Evolutionary conservation across 345 rosid genomes (phyloP).

Genomic region (Barbarea vulgaris): DNA sequence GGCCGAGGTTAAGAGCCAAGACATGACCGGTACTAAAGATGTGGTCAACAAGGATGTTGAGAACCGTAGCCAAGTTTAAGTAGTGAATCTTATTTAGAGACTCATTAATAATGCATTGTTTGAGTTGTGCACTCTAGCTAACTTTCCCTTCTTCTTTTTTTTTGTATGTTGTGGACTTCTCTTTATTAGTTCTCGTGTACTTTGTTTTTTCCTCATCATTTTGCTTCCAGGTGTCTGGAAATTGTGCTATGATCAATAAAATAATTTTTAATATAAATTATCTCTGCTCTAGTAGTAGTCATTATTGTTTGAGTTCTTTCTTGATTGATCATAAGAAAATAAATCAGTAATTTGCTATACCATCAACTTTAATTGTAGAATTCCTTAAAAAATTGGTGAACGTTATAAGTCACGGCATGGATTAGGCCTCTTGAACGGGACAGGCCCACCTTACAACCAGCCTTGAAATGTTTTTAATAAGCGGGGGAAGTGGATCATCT

Average conservation of each 20-base stretch:
- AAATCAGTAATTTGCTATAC: background rate
- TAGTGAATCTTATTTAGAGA: constrained; percentile 29
- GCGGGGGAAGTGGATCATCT: background rate
- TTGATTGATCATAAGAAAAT: background rate
- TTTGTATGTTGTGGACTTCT: constrained; percentile 1
- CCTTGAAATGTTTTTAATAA: background rate
- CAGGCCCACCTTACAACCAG: background rate
- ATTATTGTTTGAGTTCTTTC: background rate
- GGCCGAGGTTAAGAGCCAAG: constrained; percentile 22
- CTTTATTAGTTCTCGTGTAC: constrained; percentile 15
- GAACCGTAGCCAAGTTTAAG: constrained; percentile 31
- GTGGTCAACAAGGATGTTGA: constrained; percentile 21
- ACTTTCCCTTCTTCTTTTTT: background rate
- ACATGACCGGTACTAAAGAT: background rate
- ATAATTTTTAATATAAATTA: background rate
- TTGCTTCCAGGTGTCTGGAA: constrained; percentile 30
- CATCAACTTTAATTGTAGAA: background rate
- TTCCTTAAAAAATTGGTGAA: background rate
- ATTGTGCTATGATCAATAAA: constrained; percentile 29
- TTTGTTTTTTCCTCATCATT: constrained; percentile 16
- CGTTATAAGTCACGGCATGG: background rate
- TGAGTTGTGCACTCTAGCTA: constrained; percentile 35
- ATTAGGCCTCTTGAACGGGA: background rate
- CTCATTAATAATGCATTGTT: constrained; percentile 38
- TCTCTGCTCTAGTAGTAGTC: background rate